Evolutionary conservation across 2,329 filamentous ascomycete genomes (phyloP).

Genomic region (Coniochaeta pulveracea): DNA sequence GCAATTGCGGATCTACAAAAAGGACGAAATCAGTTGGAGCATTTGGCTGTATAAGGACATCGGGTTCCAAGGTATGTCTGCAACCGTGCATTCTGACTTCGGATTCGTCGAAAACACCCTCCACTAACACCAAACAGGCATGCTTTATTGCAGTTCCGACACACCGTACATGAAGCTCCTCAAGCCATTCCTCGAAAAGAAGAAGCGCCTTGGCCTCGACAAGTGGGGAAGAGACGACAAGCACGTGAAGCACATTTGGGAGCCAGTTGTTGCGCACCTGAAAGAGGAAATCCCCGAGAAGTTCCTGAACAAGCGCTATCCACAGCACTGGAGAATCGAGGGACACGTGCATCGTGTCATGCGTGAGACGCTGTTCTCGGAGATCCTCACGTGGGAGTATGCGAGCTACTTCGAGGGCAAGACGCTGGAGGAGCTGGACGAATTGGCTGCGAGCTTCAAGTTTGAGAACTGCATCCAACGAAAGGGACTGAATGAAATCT

Average conservation of each 20-base stretch:
- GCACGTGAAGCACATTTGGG: conserved; percentile 25
- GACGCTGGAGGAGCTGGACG: conserved; percentile 39
- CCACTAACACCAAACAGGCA: conserved; percentile 38
- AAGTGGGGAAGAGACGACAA: conserved; percentile 32
- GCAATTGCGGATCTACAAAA: conserved; percentile 21
- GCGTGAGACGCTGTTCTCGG: conserved; percentile 28
- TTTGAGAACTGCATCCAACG: conserved; percentile 42
- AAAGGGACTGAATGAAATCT: conserved; percentile 36
- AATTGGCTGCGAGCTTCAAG: conserved; percentile 36
- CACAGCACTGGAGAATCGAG: conserved; percentile 37
- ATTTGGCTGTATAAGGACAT: conserved; percentile 32
- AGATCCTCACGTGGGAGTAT: conserved; percentile 40
- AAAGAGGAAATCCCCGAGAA: conserved; percentile 29
- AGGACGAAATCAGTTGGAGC: conserved; percentile 11
- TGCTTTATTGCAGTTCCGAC: conserved; percentile 31
- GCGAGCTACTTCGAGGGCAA: conserved; percentile 41
- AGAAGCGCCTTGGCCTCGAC: conserved; percentile 36
- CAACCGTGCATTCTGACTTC: conserved; percentile 33
- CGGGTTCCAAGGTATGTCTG: conserved; percentile 27
- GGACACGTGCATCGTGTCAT: conserved; percentile 33
- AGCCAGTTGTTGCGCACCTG: conserved; percentile 26
- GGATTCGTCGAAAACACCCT: conserved; percentile 37
- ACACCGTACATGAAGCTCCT: conserved; percentile 36
- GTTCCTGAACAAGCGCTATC: conserved; percentile 31
- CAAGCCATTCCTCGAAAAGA: conserved; percentile 39